Evolutionary conservation across 768 basidiomycete genomes (phyloP), one percentile per base, ranked within the genome.

Genomic region (Mycena chlorophos): DNA sequence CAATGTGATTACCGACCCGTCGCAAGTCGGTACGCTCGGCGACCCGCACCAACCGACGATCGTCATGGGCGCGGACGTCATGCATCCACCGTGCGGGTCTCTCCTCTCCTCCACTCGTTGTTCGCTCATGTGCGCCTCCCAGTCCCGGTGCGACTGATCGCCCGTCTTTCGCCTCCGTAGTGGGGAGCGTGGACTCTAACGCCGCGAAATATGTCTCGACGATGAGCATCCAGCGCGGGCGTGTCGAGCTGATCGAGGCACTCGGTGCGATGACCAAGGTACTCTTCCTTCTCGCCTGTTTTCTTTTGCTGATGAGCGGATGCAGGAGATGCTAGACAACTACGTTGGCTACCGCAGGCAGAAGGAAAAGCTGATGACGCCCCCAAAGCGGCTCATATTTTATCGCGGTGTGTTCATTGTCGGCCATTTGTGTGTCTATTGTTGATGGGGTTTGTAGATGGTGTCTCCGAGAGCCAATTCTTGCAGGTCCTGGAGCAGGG

Each of bases 21-120:
- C 78, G 10, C 84, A 84, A 0, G 84, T 87, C 3, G 74, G 80
- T 0, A 75, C 82, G 13, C 73, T 93, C 5, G 81, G 83, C 0
- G 89, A 93, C 63, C 80, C 85, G 1, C 75, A 79, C n/a, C 81
- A 84, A 59, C 90, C 90, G 1, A 90, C 89, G 1, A 82, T 93
- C 12, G 82, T 93, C 52, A 87, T 93, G 81, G 90, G 89, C 80
- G 53, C 50, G 8, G 84, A 72, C 58, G 68, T 54, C 20, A 46
- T 46, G 45, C 45, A 46, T 27, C 45, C 45, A 10, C 23, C 45
- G 45, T 46, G 20, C 27, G n/a, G n/a, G 45, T 26, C 45, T 13
- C 8, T 72, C 5, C 23, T 51, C 45, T 25, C 0, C 85, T 84
- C 39, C 51, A 22, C 37, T 22, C 10, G 29, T 26, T 25, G 37